phyloP scores from a whole-genome alignment of 257 asterid genomes.

The Ophiorrhiza pumila region DNA sequence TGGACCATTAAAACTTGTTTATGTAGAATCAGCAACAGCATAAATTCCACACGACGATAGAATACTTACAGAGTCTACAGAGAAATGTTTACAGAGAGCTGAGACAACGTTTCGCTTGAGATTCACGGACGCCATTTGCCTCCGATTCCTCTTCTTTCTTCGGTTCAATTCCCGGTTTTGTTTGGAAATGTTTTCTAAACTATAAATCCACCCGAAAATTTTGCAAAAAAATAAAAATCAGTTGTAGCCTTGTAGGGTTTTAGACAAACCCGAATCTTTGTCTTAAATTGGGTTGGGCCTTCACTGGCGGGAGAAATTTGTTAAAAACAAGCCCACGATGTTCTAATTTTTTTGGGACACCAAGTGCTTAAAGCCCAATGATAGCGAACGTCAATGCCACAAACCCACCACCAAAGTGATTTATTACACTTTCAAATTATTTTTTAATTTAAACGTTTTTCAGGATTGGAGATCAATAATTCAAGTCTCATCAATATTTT shows the following conservation, averaged over 20 bases:
- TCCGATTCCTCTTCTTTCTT: slow-evolving; percentile 1
- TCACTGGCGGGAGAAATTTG: background rate
- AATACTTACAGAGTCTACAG: slow-evolving; percentile 51
- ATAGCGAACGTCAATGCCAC: no score
- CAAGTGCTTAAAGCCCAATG: background rate
- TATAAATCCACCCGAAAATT: background rate
- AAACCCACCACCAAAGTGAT: no score
- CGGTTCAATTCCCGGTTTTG: slow-evolving; percentile 1
- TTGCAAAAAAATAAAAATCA: no score
- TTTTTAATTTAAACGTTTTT: no score
- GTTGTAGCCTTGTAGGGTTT: slow-evolving; percentile 33
- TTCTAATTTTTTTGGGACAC: background rate
- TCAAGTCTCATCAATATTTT: no score
- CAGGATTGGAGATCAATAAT: no score
- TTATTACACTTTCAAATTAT: no score
- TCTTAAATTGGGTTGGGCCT: slow-evolving; percentile 17
- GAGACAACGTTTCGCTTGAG: slow-evolving; percentile 37
- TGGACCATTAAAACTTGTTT: no score
- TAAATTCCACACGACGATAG: background rate
- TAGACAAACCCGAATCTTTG: background rate
- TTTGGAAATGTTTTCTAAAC: background rate
- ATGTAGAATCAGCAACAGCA: background rate
- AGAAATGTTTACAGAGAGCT: slow-evolving; percentile 56
- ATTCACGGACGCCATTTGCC: slow-evolving; percentile 46
- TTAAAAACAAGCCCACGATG: background rate